Conservation (phyloP, 78 protist species). For the Dictyostelium firmibasis region DNA sequence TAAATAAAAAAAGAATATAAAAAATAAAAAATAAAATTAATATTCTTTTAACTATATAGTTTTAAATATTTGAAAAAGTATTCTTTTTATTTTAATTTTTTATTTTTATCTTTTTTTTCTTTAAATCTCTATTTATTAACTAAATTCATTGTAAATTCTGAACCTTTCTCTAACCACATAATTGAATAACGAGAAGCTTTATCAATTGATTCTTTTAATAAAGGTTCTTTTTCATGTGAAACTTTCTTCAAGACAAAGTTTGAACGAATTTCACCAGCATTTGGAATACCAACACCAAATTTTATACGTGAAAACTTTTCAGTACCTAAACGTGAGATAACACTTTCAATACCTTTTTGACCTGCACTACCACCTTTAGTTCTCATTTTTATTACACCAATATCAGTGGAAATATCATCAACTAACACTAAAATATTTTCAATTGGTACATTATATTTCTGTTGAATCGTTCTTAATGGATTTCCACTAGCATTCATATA, state of each 20-base stretch:
- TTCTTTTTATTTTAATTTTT: background rate
- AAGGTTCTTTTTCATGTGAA: background rate
- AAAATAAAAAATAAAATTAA: too few species aligned
- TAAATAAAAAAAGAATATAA: background rate
- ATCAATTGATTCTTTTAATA: background rate
- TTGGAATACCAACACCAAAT: slow-evolving; percentile 53
- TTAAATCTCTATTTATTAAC: background rate
- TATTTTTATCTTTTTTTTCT: background rate
- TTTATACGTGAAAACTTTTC: slow-evolving; percentile 8
- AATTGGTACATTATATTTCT: slow-evolving; percentile 33
- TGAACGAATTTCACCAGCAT: background rate
- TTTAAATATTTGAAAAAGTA: background rate
- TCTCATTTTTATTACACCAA: slow-evolving; percentile 18
- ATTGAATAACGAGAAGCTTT: slow-evolving; percentile 4
- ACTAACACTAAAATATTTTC: slow-evolving; percentile 39
- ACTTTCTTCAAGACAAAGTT: slow-evolving; percentile 17
- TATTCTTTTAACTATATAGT: too few species aligned
- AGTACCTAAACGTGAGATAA: slow-evolving; percentile 40
- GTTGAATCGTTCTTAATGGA: background rate
- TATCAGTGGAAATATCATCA: slow-evolving; percentile 20
- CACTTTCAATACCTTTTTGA: slow-evolving; percentile 70
- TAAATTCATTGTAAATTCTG: slow-evolving; percentile 19
- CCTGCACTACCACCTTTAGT: slow-evolving; percentile 59
- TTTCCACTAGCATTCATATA: slow-evolving; percentile 64
- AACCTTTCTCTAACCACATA: slow-evolving; percentile 55